Percentiles rank a stretch among this genome's conserved stretches.
These are phyloP conservation scores for Globisporangium emineosum DNA, from an alignment of 352 stramenopile species.

Conservation along the genomic window DNA sequence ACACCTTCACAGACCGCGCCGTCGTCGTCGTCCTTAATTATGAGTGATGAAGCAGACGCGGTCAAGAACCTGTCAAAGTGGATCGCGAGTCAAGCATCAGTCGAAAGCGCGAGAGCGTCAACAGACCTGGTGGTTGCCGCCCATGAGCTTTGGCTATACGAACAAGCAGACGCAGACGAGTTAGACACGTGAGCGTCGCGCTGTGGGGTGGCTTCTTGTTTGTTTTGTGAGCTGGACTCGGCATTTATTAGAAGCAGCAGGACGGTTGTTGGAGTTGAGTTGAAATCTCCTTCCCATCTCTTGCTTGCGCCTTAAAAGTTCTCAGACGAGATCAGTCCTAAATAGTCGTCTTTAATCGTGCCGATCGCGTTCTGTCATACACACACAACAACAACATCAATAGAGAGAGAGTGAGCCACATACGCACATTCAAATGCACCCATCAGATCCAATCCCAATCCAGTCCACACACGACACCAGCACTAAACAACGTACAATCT, in stretches of 20 bases:
- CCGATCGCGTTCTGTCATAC: conserved; percentile 92
- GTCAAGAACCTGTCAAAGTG: neutral
- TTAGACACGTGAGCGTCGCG: neutral
- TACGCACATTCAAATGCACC: neutral
- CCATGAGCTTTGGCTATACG: neutral
- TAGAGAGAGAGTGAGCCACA: conserved; percentile 1
- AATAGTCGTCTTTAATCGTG: conserved; percentile 98
- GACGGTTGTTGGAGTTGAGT: neutral
- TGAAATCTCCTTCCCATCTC: neutral
- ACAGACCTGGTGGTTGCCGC: neutral
- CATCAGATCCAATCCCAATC: neutral
- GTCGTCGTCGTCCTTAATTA: neutral
- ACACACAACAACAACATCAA: conserved; percentile 15
- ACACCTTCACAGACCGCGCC: too few relatives aligned
- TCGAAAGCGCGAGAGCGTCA: neutral
- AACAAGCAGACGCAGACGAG: neutral
- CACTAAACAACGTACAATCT: conserved; percentile 68
- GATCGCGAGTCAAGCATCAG: neutral
- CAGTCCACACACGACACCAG: neutral
- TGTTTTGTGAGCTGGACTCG: neutral
- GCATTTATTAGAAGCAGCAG: neutral
- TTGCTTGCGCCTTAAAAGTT: conserved; percentile 40
- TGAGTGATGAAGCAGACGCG: neutral
- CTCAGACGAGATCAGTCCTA: conserved; percentile 93
- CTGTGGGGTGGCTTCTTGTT: neutral